Conservation (phyloP, 1,284 basidiomycete genomes). For the Rhodotorula sp. region DNA sequence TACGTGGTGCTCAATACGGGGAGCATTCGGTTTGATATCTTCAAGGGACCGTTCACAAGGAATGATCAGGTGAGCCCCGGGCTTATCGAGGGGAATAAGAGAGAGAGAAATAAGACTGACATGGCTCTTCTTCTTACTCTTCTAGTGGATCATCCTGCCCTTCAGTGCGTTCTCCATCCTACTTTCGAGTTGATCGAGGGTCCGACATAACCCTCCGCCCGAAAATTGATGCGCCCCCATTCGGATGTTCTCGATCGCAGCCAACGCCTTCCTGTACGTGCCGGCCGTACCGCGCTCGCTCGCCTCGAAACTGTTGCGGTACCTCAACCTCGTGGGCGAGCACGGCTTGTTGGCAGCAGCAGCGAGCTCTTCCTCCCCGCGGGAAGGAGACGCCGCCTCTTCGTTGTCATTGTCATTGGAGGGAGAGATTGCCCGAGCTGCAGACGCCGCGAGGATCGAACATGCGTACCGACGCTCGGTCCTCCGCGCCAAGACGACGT, state of each 20-base stretch:
- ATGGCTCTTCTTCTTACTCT: no score
- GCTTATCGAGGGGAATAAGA: no score
- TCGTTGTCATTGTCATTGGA: background rate
- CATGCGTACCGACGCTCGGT: slow-evolving; percentile 7
- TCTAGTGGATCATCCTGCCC: slow-evolving; percentile 39
- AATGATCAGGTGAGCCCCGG: slow-evolving; percentile 40
- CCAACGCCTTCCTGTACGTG: slow-evolving; percentile 37
- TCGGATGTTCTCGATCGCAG: slow-evolving; percentile 4
- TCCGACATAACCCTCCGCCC: no score
- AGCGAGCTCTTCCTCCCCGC: background rate
- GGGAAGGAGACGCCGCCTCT: background rate
- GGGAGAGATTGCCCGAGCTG: background rate
- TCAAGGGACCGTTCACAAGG: slow-evolving; percentile 45
- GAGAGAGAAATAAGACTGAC: background rate
- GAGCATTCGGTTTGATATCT: slow-evolving; percentile 45
- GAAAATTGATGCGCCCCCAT: background rate
- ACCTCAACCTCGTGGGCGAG: slow-evolving; percentile 43
- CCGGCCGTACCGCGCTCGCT: slow-evolving; percentile 27
- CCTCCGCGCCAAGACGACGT: background rate
- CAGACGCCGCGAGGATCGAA: slow-evolving; percentile 17
- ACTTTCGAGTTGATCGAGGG: no score
- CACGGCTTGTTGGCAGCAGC: slow-evolving; percentile 20
- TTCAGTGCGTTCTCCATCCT: slow-evolving; percentile 25
- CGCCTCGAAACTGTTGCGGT: slow-evolving; percentile 32
- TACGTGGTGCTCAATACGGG: slow-evolving; percentile 45